These are phyloP conservation scores for Mycena belliarum DNA, from an alignment of 768 basidiomycete species.

Conservation along the genomic window DNA sequence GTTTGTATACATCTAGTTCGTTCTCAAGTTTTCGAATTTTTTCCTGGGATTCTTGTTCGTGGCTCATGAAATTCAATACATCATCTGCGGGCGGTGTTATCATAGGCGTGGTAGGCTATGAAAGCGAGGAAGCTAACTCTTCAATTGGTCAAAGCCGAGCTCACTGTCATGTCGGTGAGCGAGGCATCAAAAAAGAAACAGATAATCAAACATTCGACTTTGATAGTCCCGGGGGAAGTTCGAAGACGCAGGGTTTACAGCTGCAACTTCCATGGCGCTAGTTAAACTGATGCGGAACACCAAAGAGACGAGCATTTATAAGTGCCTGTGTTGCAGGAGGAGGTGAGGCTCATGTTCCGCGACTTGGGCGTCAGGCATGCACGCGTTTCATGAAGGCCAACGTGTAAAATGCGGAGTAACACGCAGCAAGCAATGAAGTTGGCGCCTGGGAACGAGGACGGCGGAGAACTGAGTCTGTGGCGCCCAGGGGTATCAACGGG, in stretches of 20 bases:
- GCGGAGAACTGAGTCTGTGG: slow-evolving; percentile 7
- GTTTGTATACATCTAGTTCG: slow-evolving; percentile 45
- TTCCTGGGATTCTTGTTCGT: slow-evolving; percentile 31
- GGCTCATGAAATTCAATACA: slow-evolving; percentile 36
- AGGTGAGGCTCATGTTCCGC: not conserved
- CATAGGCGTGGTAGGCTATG: not conserved
- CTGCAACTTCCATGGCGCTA: slow-evolving; percentile 4
- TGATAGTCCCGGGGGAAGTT: slow-evolving; percentile 9
- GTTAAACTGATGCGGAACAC: not conserved
- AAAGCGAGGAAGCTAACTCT: slow-evolving; percentile 28
- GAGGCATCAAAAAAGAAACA: not conserved
- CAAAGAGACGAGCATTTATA: not conserved
- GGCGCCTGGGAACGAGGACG: slow-evolving; percentile 7
- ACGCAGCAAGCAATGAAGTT: not conserved
- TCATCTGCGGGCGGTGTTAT: slow-evolving; percentile 33
- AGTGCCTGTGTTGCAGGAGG: not conserved
- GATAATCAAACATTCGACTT: slow-evolving; percentile 16
- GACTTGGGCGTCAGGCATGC: not conserved
- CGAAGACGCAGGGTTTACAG: not conserved
- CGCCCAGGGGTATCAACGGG: not conserved
- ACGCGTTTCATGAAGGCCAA: slow-evolving; percentile 11
- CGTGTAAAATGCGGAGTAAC: not conserved
- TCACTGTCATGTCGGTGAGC: slow-evolving; percentile 9
- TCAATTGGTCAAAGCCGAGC: slow-evolving; percentile 36
- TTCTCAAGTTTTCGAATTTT: slow-evolving; percentile 38